phyloP scores from a whole-genome alignment of 257 asterid genomes.

The Solanum dulcamara region DNA sequence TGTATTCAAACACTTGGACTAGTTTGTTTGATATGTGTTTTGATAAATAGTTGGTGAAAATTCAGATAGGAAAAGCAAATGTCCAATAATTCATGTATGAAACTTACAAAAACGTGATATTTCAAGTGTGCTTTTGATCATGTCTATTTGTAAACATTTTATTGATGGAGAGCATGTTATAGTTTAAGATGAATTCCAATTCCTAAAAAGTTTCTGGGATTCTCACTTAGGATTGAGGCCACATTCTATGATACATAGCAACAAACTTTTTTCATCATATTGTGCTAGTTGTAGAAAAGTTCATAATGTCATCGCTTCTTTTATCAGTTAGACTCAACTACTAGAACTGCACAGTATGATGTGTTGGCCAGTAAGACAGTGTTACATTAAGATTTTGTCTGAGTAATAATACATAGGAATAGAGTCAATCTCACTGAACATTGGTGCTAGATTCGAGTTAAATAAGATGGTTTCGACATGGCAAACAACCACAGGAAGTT shows the following conservation, averaged over 20 bases:
- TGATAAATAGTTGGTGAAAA: too few relatives aligned
- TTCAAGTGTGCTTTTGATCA: too few relatives aligned
- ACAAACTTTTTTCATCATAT: background rate
- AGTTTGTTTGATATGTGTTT: too few relatives aligned
- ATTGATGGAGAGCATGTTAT: background rate
- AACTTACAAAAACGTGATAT: too few relatives aligned
- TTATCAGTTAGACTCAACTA: background rate
- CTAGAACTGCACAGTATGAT: background rate
- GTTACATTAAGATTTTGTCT: background rate
- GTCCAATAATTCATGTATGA: too few relatives aligned
- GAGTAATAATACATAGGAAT: background rate
- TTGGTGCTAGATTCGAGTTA: background rate
- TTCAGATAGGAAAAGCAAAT: too few relatives aligned
- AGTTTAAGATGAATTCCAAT: background rate
- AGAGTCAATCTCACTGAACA: background rate
- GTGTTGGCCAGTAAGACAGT: background rate
- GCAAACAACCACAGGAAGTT: slow-evolving; percentile 69
- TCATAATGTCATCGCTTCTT: background rate
- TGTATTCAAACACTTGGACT: too few relatives aligned
- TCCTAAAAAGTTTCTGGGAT: background rate
- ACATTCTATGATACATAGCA: background rate
- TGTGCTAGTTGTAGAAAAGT: background rate
- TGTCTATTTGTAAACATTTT: too few relatives aligned
- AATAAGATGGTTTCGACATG: slow-evolving; percentile 46
- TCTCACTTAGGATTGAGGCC: background rate